Evolutionary conservation across 2,329 filamentous ascomycete genomes (phyloP).

Genomic region (Colletotrichum chrysophilum): DNA sequence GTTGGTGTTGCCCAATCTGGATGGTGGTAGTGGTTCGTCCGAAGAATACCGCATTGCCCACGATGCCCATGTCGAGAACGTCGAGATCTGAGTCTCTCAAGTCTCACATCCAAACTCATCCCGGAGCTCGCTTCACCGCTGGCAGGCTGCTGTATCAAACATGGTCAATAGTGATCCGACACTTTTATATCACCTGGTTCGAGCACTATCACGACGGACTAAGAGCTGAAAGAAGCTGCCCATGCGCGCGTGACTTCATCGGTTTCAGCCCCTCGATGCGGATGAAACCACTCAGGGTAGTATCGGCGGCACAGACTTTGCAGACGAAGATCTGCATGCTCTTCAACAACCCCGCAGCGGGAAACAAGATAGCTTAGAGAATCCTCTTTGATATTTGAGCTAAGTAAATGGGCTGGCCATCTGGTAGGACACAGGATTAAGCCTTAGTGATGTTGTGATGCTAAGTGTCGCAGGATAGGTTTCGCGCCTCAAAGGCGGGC

Average conservation of each 20-base stretch:
- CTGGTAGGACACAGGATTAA: background rate
- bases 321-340: background rate
- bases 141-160: background rate
- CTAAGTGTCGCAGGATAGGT: constrained; percentile 14
- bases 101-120: background rate
- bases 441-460: constrained; percentile 10
- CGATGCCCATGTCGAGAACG: background rate
- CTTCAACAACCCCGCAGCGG: background rate
- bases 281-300: constrained; percentile 5
- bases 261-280: constrained; percentile 9
- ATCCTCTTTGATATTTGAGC: constrained; percentile 8
- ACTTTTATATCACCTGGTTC: background rate
- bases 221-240: background rate
- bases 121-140: background rate
- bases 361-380: background rate
- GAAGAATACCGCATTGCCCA: background rate
- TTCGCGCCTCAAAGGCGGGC: background rate
- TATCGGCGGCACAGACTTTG: background rate
- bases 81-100: background rate
- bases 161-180: background rate
- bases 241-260: background rate
- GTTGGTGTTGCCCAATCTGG: background rate
- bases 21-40: background rate
- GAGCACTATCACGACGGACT: background rate
- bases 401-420: constrained; percentile 18